Conservation (phyloP, 2,329 filamentous ascomycete species). For the Fusarium incarnatum region DNA sequence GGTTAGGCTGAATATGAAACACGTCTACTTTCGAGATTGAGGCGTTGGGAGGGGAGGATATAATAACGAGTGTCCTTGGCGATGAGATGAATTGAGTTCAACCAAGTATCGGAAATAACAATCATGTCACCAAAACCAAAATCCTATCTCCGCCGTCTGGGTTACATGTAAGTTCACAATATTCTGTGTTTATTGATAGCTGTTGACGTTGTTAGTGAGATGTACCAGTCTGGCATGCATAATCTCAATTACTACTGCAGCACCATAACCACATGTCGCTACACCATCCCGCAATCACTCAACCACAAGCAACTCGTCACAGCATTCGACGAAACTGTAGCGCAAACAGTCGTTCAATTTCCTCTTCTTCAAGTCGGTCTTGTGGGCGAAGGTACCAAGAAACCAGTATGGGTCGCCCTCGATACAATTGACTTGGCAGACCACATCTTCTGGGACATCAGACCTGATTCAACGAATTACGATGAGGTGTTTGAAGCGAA, state of each 20-base stretch:
- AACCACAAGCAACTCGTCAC: background rate
- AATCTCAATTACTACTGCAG: background rate
- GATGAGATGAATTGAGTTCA: background rate
- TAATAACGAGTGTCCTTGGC: background rate
- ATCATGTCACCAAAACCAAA: constrained; percentile 8
- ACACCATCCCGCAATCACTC: background rate
- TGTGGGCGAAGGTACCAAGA: background rate
- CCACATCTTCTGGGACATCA: constrained; percentile 5
- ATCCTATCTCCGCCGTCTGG: constrained; percentile 4
- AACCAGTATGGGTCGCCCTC: constrained; percentile 2
- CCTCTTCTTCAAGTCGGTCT: constrained; percentile 3
- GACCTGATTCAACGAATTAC: background rate
- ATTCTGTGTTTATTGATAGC: background rate
- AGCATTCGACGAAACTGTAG: constrained; percentile 1
- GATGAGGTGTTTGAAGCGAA: background rate
- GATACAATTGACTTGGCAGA: background rate
- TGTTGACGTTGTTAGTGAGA: background rate
- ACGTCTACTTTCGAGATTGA: background rate
- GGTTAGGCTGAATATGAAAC: background rate
- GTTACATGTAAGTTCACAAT: background rate
- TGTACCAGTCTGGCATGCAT: constrained; percentile 14
- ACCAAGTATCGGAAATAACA: background rate
- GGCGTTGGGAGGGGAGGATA: background rate
- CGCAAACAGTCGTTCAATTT: background rate
- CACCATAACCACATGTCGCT: constrained; percentile 6